Evolutionary conservation across 2,329 filamentous ascomycete species (phyloP).

Genomic region (Immersiporthe knoxdaviesiana): DNA sequence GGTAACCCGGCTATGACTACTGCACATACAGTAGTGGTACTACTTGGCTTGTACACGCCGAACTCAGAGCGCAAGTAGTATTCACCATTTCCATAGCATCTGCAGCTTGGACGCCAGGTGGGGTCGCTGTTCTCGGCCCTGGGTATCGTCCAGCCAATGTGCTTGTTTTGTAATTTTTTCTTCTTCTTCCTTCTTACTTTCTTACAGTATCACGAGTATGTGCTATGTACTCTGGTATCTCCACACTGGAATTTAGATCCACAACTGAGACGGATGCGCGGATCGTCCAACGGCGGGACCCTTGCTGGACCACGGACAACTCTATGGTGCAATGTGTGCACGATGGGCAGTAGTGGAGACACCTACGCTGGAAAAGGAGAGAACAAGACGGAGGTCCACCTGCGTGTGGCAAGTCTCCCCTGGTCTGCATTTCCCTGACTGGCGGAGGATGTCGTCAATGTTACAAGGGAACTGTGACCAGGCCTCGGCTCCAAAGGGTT

Average conservation of each 20-base stretch:
- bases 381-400: background rate
- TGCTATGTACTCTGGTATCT: background rate
- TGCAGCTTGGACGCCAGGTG: background rate
- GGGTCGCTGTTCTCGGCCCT: background rate
- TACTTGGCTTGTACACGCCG: background rate
- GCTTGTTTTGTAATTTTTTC: background rate
- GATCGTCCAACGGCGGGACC: background rate
- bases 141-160: background rate
- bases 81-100: background rate
- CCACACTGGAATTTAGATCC: background rate
- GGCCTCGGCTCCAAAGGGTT: background rate
- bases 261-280: slow-evolving; percentile 3
- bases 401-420: background rate
- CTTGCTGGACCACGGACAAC: background rate
- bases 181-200: background rate
- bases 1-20: background rate
- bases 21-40: too few relatives aligned
- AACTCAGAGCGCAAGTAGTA: background rate
- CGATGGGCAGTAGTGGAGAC: background rate
- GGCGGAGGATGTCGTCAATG: background rate
- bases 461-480: background rate
- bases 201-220: too few relatives aligned
- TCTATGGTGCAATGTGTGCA: background rate
- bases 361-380: background rate
- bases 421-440: background rate